These are phyloP conservation scores for Tylopilus balloui DNA, from an alignment of 768 basidiomycete genomes.

Conservation along the genomic window DNA sequence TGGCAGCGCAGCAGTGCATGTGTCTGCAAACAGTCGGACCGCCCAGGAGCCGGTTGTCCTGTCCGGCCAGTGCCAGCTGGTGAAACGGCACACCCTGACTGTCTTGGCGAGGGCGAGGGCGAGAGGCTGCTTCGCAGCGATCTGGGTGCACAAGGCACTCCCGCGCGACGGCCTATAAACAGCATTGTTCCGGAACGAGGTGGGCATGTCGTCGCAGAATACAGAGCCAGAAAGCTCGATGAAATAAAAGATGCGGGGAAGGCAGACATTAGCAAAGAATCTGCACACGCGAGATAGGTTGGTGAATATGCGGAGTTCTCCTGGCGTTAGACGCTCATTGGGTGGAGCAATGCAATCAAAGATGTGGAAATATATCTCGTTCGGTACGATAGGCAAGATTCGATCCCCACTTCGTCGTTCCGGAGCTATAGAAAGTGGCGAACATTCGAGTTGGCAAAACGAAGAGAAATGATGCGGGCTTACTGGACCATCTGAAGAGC, in stretches of 20 bases:
- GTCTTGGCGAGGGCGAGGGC: conserved; percentile 28
- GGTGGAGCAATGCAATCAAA: conserved; percentile 31
- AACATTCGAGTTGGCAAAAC: not conserved
- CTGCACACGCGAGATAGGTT: conserved; percentile 40
- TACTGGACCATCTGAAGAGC: not conserved
- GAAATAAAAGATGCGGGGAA: conserved; percentile 38
- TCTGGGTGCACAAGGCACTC: conserved; percentile 24
- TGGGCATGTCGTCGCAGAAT: conserved; percentile 1
- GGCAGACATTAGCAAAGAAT: conserved; percentile 36
- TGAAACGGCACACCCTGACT: conserved; percentile 26
- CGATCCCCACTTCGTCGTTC: conserved; percentile 12
- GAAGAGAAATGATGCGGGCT: not conserved
- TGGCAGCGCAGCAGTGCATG: conserved; percentile 4
- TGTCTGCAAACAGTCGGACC: not conserved
- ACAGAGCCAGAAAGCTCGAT: conserved; percentile 24
- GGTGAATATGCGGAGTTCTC: conserved; percentile 11
- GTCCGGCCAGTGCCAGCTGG: conserved; percentile 1
- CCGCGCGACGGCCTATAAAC: not conserved
- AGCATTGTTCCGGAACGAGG: not conserved
- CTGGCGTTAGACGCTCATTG: conserved; percentile 4
- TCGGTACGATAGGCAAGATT: conserved; percentile 33
- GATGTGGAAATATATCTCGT: conserved; percentile 41
- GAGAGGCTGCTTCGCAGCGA: conserved; percentile 24
- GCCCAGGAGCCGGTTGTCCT: not conserved
- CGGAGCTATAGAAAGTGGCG: conserved; percentile 22